A percentile compares a stretch with the other conserved stretches of the same genome.
Evolutionary conservation across 2,329 filamentous ascomycete species (phyloP).

Genomic region (Aspergillus neotritici): DNA sequence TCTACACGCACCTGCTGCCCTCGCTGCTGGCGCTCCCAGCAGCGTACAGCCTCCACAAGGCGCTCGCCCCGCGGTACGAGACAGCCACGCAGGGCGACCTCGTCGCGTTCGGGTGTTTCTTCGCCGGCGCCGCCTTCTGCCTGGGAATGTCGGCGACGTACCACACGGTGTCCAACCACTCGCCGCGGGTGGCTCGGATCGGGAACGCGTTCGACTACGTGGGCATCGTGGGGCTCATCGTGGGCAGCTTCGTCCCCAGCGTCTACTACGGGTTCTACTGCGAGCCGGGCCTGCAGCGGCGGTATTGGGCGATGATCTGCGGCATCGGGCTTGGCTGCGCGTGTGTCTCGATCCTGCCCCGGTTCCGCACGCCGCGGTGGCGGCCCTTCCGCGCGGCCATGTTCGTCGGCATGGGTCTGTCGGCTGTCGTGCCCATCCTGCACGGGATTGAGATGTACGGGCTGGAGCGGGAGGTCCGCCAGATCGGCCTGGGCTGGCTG

Average conservation of each 20-base stretch:
- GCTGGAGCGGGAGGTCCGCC: conserved; percentile 56
- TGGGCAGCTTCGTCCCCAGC: conserved; percentile 83
- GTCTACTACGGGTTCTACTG: conserved; percentile 83
- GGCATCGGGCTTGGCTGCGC: conserved; percentile 71
- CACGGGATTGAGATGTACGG: conserved; percentile 70
- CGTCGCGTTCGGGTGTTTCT: conserved; percentile 72
- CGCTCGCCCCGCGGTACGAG: conserved; percentile 61
- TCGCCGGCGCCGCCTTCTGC: conserved; percentile 65
- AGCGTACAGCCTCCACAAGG: conserved; percentile 50
- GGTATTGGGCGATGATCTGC: conserved; percentile 76
- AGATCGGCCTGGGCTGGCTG: conserved; percentile 77
- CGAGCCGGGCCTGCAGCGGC: conserved; percentile 56
- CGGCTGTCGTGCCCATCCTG: conserved; percentile 73
- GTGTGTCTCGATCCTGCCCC: conserved; percentile 69
- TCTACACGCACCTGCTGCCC: conserved; percentile 66
- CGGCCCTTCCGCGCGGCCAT: conserved; percentile 79
- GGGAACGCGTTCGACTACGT: conserved; percentile 94
- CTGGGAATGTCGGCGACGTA: conserved; percentile 78
- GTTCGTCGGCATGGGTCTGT: conserved; percentile 83
- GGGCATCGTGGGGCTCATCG: conserved; percentile 86
- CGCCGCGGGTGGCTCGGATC: conserved; percentile 66
- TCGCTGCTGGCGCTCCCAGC: conserved; percentile 53
- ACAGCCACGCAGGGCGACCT: conserved; percentile 59
- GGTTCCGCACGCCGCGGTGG: conserved; percentile 77
- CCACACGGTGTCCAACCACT: conserved; percentile 83